Conservation (phyloP, 306 rosid genomes). For the Quercus wislizeni region DNA sequence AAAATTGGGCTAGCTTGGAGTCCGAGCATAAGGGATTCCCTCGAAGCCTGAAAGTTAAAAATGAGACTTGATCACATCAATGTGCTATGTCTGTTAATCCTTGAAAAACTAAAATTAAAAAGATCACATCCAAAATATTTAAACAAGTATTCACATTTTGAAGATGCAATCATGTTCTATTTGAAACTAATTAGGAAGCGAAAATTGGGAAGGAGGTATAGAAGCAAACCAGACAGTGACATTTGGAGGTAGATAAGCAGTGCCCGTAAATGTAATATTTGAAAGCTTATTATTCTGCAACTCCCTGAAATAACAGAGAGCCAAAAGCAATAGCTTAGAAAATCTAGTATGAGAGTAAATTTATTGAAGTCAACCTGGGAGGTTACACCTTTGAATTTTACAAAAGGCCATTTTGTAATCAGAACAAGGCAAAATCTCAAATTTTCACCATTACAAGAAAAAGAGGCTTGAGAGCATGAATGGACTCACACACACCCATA, state of each 20-base stretch:
- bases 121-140: too few species aligned
- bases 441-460: too few species aligned
- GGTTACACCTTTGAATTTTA: neutral
- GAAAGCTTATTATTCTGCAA: conserved; percentile 64
- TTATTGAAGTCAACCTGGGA: conserved; percentile 2
- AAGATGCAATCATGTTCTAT: too few species aligned
- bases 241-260: conserved; percentile 49
- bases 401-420: too few species aligned
- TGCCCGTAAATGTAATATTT: conserved; percentile 43
- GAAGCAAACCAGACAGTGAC: conserved; percentile 68
- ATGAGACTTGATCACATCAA: neutral
- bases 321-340: conserved; percentile 17
- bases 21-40: conserved; percentile 81
- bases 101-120: too few species aligned
- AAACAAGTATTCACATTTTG: too few species aligned
- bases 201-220: conserved; percentile 11
- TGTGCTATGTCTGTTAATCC: too few species aligned
- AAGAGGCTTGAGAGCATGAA: too few species aligned
- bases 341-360: neutral
- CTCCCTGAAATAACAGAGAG: conserved; percentile 54
- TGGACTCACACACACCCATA: neutral
- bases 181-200: conserved; percentile 9
- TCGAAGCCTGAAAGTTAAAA: conserved; percentile 59
- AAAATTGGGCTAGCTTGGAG: conserved; percentile 38
- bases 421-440: too few species aligned